Evolutionary conservation across 768 basidiomycete species (phyloP), one percentile per base, ranked within the genome.

Genomic region (Hericium erinaceus): DNA sequence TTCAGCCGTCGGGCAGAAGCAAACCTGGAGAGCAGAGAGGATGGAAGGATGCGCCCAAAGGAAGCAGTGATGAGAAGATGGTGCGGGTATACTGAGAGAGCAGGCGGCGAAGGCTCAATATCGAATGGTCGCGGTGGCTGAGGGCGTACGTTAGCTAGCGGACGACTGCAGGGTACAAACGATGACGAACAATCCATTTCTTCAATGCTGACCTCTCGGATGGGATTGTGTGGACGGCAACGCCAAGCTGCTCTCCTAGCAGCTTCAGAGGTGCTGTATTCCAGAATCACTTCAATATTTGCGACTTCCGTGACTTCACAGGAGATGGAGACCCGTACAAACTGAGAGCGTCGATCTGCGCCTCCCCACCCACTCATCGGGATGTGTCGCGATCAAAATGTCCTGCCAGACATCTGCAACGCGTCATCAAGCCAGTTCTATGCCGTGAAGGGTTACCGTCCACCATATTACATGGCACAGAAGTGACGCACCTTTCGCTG

Each of bases 11-110:
- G 79, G 0, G 69, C 64, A 0, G 74, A 73, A 0, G 72, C 76
- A 65, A 95, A 95, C 41, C 77, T 73, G 13, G 74, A 66, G 15
- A 97, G 80, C 54, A 89, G 73, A 2, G 74, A 65, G 4, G 74
- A 67, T 0, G 90, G 80, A 12, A 98, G 78, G 62, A 95, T 92
- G 49, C 88, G 86, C 0, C 94, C 94, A 61, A 95, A 95, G 0
- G 94, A 95, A 6, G 94, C 91, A 0, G 93, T 93, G 6, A 98
- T 65, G 9, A 97, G 76, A 33, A 95, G 66, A 59, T 88, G 80
- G 12, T 76, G 70, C 3, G 33, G 33, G 9, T 56, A 64, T 8
- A 13, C 52, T 39, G 73, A 70, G 16, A 69, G 69, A 16, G 58
- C 28, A 4, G 54, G 12, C 3, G 12, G 55, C 10, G 49, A 20